Percentiles rank a stretch among this genome's conserved stretches.
phyloP scores from a whole-genome alignment of 1,139 yeast genomes.

The Sugiyamaella japonica region DNA sequence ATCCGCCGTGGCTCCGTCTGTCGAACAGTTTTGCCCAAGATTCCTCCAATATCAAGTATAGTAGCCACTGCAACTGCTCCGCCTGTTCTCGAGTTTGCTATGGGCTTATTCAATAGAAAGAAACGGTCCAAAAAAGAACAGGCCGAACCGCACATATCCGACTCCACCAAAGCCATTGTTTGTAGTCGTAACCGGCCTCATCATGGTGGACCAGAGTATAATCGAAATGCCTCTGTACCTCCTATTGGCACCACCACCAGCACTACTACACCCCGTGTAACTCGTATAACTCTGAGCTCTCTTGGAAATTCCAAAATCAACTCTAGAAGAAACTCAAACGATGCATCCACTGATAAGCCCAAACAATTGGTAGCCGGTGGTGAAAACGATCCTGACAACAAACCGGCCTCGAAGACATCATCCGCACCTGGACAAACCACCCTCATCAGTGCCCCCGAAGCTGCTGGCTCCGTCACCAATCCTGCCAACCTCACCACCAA shows the following conservation, averaged over 20 bases:
- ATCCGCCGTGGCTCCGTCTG: no score
- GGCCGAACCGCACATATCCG: no score
- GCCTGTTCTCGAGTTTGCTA: conserved; percentile 12
- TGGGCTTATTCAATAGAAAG: conserved; percentile 12
- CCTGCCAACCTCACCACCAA: not conserved
- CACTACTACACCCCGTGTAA: not conserved
- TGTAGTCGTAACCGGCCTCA: not conserved
- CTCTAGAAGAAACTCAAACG: conserved; percentile 11
- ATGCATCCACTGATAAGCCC: not conserved
- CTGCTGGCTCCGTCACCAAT: not conserved
- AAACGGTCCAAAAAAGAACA: not conserved
- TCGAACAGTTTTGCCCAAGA: not conserved
- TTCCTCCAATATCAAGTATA: conserved; percentile 10
- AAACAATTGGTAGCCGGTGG: not conserved
- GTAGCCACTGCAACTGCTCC: conserved; percentile 13
- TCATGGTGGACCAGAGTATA: not conserved
- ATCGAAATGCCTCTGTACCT: not conserved
- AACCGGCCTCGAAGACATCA: not conserved
- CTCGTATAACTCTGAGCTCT: conserved; percentile 4
- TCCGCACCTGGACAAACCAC: no score
- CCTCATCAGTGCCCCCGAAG: no score
- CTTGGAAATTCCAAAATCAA: conserved; percentile 3
- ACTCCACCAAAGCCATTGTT: not conserved
- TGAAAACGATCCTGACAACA: not conserved
- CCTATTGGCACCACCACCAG: not conserved